Percentiles rank a stretch among this genome's conserved stretches.
phyloP scores from a whole-genome alignment of 1,284 basidiomycete species.

The Hymenochaete sp. region DNA sequence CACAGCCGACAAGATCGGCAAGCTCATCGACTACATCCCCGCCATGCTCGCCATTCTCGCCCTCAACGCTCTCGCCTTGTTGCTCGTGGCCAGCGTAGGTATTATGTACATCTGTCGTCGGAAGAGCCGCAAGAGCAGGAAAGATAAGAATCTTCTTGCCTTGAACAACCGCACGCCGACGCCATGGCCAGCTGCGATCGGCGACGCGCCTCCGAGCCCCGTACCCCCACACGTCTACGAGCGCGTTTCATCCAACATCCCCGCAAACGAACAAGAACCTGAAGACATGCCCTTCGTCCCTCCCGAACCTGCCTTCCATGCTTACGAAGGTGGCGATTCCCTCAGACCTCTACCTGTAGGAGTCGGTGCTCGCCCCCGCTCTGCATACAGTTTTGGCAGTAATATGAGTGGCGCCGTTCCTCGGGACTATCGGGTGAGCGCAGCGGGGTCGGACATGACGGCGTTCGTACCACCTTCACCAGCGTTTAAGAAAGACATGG shows the following conservation, averaged over 20 bases:
- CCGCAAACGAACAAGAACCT: constrained; percentile 9
- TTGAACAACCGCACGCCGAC: constrained; percentile 9
- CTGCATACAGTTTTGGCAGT: constrained; percentile 12
- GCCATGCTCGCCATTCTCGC: constrained; percentile 63
- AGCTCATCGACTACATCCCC: constrained; percentile 55
- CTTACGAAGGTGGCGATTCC: constrained; percentile 12
- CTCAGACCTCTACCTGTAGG: constrained; percentile 14
- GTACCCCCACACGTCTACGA: constrained; percentile 8
- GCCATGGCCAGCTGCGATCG: constrained; percentile 9
- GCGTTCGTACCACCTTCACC: constrained; percentile 54
- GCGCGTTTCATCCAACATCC: constrained; percentile 6
- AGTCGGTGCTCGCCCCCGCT: constrained; percentile 11
- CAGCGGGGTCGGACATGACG: constrained; percentile 18
- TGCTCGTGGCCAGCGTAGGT: constrained; percentile 46
- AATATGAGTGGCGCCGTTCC: constrained; percentile 8
- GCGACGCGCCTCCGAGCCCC: background rate
- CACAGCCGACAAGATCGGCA: constrained; percentile 46
- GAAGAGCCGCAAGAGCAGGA: constrained; percentile 28
- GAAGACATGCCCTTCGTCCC: constrained; percentile 16
- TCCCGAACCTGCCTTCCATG: constrained; percentile 17
- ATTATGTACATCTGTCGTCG: constrained; percentile 38
- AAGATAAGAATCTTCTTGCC: constrained; percentile 2
- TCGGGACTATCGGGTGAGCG: constrained; percentile 15
- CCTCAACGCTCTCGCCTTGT: constrained; percentile 58
- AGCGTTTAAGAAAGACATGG: constrained; percentile 42